These are phyloP conservation scores for Ploettnerulaceae sp. DNA, from an alignment of 2,329 filamentous ascomycete species.

Conservation along the genomic window DNA sequence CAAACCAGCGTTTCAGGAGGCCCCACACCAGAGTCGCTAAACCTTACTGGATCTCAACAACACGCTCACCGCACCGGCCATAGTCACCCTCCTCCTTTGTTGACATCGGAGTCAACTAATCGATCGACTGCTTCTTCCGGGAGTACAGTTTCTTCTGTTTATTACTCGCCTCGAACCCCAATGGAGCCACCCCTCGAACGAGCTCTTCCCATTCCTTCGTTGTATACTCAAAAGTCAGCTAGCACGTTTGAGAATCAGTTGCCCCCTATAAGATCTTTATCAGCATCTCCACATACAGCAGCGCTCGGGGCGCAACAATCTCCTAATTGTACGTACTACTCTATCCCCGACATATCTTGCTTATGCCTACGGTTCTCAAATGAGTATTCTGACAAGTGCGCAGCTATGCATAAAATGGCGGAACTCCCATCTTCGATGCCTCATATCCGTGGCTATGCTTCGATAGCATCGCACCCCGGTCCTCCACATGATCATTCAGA, in stretches of 20 bases:
- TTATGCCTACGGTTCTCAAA: too few species aligned
- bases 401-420: slow-evolving; percentile 19
- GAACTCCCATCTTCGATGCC: slow-evolving; percentile 26
- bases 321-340: slow-evolving; percentile 27
- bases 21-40: slow-evolving; percentile 16
- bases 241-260: slow-evolving; percentile 29
- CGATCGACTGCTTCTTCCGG: slow-evolving; percentile 25
- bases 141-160: slow-evolving; percentile 28
- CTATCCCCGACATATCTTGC: background rate
- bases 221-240: slow-evolving; percentile 27
- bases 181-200: slow-evolving; percentile 31
- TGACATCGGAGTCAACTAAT: slow-evolving; percentile 30
- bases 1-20: slow-evolving; percentile 17
- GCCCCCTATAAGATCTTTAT: slow-evolving; percentile 27
- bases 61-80: slow-evolving; percentile 25
- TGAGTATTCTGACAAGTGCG: slow-evolving; percentile 10
- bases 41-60: slow-evolving; percentile 22
- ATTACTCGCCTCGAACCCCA: slow-evolving; percentile 30
- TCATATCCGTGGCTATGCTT: slow-evolving; percentile 26
- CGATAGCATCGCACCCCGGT: slow-evolving; percentile 5
- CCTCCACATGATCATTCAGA: slow-evolving; percentile 14
- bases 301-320: slow-evolving; percentile 22
- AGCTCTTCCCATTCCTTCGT: slow-evolving; percentile 26
- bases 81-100: slow-evolving; percentile 26
- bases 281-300: slow-evolving; percentile 29